These are phyloP conservation scores for Candida maltosa DNA, from an alignment of 805 yeast species.

Conservation along the genomic window DNA sequence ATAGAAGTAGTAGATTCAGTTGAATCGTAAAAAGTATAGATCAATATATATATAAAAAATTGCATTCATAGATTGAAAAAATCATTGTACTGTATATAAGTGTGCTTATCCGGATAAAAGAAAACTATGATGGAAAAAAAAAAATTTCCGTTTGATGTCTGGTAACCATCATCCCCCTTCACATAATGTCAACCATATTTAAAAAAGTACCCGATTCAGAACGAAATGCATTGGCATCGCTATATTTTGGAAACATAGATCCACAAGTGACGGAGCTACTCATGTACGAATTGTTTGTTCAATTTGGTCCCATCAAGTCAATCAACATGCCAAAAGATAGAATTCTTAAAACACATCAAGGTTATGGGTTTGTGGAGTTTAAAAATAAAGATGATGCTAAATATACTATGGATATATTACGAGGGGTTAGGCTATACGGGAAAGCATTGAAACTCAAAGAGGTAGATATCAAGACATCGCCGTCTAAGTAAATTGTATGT, in stretches of 20 bases:
- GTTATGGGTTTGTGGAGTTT: conserved; percentile 85
- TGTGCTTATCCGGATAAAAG: too few species aligned
- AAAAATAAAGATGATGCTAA: conserved; percentile 57
- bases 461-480: conserved; percentile 31
- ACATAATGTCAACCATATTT: conserved; percentile 26
- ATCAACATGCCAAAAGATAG: conserved; percentile 80
- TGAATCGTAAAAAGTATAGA: too few species aligned
- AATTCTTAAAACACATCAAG: conserved; percentile 67
- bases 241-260: conserved; percentile 83
- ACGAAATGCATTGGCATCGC: conserved; percentile 57
- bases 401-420: conserved; percentile 59
- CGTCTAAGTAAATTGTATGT: too few species aligned
- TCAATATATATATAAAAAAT: too few species aligned
- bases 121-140: too few species aligned
- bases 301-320: conserved; percentile 73
- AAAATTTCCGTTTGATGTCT: too few species aligned
- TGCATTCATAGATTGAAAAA: too few species aligned
- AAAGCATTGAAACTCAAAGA: conserved; percentile 57
- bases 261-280: conserved; percentile 67
- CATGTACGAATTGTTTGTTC: conserved; percentile 78
- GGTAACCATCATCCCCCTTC: background rate
- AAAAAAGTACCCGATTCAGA: conserved; percentile 40
- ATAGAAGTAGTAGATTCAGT: too few species aligned
- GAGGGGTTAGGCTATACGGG: conserved; percentile 61
- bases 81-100: too few species aligned